These are phyloP conservation scores for Candida berthetii DNA, from an alignment of 805 yeast genomes.

Conservation along the genomic window DNA sequence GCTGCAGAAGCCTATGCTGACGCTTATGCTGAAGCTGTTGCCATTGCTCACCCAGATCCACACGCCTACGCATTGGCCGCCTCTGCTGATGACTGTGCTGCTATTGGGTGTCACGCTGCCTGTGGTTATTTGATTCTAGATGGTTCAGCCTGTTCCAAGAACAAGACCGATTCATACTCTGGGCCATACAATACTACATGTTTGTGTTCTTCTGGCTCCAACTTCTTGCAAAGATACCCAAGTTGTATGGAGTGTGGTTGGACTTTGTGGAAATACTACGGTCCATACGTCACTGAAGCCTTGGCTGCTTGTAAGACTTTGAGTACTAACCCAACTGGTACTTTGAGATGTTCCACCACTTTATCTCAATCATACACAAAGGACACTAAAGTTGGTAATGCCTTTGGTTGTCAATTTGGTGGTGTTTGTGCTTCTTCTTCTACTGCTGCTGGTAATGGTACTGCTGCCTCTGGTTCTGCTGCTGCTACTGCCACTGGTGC, in stretches of 20 bases:
- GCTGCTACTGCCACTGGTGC: slow-evolving; percentile 6
- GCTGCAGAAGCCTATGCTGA: slow-evolving; percentile 19
- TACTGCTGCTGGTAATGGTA: slow-evolving; percentile 2
- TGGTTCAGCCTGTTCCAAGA: slow-evolving; percentile 21
- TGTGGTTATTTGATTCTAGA: slow-evolving; percentile 27
- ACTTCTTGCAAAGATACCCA: slow-evolving; percentile 22
- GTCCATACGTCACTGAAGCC: slow-evolving; percentile 22
- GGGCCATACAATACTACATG: slow-evolving; percentile 26
- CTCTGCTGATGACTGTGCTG: slow-evolving; percentile 23
- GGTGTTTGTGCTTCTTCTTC: slow-evolving; percentile 10
- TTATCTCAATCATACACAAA: slow-evolving; percentile 13
- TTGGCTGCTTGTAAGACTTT: slow-evolving; percentile 23
- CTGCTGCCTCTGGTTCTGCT: slow-evolving; percentile 9
- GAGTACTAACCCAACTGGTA: slow-evolving; percentile 32
- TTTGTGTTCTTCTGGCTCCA: slow-evolving; percentile 23
- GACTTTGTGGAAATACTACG: slow-evolving; percentile 32
- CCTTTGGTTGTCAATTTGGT: slow-evolving; percentile 4
- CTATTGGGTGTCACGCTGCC: slow-evolving; percentile 26
- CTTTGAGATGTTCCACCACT: slow-evolving; percentile 21
- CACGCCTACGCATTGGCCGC: slow-evolving; percentile 24
- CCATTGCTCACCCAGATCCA: slow-evolving; percentile 25
- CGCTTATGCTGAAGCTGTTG: slow-evolving; percentile 20
- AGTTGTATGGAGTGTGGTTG: slow-evolving; percentile 34
- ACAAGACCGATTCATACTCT: slow-evolving; percentile 12
- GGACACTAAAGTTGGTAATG: slow-evolving; percentile 9